These are phyloP conservation scores for Cetradonia linearis DNA, from an alignment of 495 filamentous ascomycete species.

Conservation along the genomic window DNA sequence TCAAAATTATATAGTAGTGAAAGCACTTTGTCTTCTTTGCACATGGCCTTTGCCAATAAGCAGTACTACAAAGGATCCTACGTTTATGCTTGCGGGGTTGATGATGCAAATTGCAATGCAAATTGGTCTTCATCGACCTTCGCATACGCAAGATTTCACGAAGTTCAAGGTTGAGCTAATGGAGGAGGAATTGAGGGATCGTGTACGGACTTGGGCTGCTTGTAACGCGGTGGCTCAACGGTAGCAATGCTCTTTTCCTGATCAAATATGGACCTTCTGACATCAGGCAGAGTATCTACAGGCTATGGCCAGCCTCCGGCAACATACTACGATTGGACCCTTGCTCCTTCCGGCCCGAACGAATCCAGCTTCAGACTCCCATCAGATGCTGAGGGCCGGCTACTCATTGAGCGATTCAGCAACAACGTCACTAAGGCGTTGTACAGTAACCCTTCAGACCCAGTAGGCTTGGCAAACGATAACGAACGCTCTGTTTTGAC, in stretches of 20 bases:
- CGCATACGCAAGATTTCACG: constrained; percentile 83
- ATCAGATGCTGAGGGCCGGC: constrained; percentile 52
- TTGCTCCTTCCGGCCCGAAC: constrained; percentile 52
- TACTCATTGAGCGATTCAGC: constrained; percentile 73
- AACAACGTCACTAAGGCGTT: constrained; percentile 79
- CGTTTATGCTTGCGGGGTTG: constrained; percentile 78
- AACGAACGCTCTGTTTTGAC: constrained; percentile 59
- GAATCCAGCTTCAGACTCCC: constrained; percentile 59
- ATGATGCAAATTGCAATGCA: constrained; percentile 93
- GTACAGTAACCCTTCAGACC: constrained; percentile 69
- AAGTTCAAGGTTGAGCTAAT: constrained; percentile 72
- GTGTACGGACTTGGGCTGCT: constrained; percentile 81
- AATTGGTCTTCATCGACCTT: constrained; percentile 80
- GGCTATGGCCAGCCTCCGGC: constrained; percentile 84
- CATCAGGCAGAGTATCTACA: constrained; percentile 57
- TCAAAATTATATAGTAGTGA: constrained; percentile 81
- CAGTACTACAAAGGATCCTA: constrained; percentile 77
- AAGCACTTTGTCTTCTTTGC: constrained; percentile 80
- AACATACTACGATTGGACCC: constrained; percentile 80
- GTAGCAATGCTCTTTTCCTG: constrained; percentile 28
- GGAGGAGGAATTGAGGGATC: constrained; percentile 74
- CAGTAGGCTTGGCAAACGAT: constrained; percentile 61
- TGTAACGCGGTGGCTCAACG: constrained; percentile 88
- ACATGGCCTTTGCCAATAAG: constrained; percentile 85
- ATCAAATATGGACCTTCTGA: constrained; percentile 21